Percentiles rank a stretch among this genome's conserved stretches.
These are phyloP conservation scores for Jamesozyma piceae DNA, from an alignment of 805 yeast genomes.

Conservation along the genomic window DNA sequence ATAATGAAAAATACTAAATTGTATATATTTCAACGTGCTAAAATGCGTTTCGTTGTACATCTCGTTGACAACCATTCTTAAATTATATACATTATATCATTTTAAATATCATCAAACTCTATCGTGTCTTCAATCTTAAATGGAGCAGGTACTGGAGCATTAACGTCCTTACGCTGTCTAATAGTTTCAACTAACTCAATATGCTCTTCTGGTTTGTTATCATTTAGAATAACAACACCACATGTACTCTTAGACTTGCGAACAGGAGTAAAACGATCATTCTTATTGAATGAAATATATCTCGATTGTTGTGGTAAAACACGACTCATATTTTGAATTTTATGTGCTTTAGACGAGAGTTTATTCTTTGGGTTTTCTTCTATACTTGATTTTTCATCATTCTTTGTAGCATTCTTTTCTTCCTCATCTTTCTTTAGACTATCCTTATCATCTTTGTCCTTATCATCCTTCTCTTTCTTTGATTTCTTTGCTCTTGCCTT, in stretches of 20 bases:
- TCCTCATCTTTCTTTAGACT: constrained; percentile 27
- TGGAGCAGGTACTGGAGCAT: constrained; percentile 46
- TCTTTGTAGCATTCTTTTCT: constrained; percentile 12
- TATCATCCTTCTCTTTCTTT: constrained; percentile 43
- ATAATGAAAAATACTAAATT: too few relatives aligned
- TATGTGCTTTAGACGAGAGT: constrained; percentile 56
- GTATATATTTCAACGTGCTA: too few relatives aligned
- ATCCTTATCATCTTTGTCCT: constrained; percentile 34
- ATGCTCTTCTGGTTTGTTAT: constrained; percentile 51
- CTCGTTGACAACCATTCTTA: not conserved
- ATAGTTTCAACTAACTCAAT: constrained; percentile 69
- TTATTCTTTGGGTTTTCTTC: constrained; percentile 35
- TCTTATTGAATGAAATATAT: constrained; percentile 68
- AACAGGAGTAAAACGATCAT: constrained; percentile 71
- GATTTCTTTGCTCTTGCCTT: constrained; percentile 75
- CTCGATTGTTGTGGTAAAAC: constrained; percentile 84
- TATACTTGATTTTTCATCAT: constrained; percentile 17
- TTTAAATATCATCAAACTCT: constrained; percentile 13
- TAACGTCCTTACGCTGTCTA: constrained; percentile 64
- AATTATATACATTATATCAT: not conserved
- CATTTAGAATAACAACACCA: constrained; percentile 66
- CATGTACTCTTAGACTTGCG: constrained; percentile 60
- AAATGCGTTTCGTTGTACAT: too few relatives aligned
- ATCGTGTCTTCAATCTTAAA: constrained; percentile 27
- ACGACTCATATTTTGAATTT: constrained; percentile 70